Percentiles rank a stretch among this genome's conserved stretches.
These are phyloP conservation scores for Venustampulla echinocandica DNA, from an alignment of 495 filamentous ascomycete genomes.

Conservation along the genomic window DNA sequence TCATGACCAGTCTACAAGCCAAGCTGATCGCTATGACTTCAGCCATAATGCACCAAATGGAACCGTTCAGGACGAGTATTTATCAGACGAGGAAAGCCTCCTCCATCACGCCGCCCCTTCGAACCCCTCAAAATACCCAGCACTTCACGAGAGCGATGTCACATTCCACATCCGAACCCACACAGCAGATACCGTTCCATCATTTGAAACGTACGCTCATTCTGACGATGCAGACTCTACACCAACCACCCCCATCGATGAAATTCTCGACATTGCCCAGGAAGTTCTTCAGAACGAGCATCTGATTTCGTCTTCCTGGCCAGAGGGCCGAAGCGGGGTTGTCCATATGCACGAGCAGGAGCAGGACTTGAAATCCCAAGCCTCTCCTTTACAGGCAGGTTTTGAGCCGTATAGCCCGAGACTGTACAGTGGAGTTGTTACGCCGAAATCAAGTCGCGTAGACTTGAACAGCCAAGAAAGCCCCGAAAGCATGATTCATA, in stretches of 20 bases:
- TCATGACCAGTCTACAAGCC: not conserved
- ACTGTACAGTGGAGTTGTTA: constrained; percentile 7
- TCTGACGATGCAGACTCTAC: constrained; percentile 8
- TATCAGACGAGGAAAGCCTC: not conserved
- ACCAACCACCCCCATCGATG: constrained; percentile 7
- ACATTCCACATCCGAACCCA: constrained; percentile 8
- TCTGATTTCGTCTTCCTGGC: constrained; percentile 11
- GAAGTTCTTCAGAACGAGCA: constrained; percentile 5
- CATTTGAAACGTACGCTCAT: constrained; percentile 11
- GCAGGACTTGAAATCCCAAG: constrained; percentile 5
- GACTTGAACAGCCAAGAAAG: too few relatives aligned
- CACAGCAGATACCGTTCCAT: constrained; percentile 11
- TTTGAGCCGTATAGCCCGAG: constrained; percentile 12
- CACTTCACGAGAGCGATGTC: not conserved
- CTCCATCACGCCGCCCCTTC: not conserved
- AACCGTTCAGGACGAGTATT: not conserved
- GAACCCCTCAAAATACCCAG: not conserved
- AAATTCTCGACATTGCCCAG: not conserved
- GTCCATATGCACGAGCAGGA: not conserved
- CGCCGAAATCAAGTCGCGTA: constrained; percentile 1
- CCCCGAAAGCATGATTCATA: too few relatives aligned
- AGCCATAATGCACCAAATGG: not conserved
- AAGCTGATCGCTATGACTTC: not conserved
- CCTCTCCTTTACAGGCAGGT: constrained; percentile 6
- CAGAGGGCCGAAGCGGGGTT: not conserved